phyloP scores from a whole-genome alignment of 2,329 filamentous ascomycete genomes.

The Gaeumannomyces tritici region DNA sequence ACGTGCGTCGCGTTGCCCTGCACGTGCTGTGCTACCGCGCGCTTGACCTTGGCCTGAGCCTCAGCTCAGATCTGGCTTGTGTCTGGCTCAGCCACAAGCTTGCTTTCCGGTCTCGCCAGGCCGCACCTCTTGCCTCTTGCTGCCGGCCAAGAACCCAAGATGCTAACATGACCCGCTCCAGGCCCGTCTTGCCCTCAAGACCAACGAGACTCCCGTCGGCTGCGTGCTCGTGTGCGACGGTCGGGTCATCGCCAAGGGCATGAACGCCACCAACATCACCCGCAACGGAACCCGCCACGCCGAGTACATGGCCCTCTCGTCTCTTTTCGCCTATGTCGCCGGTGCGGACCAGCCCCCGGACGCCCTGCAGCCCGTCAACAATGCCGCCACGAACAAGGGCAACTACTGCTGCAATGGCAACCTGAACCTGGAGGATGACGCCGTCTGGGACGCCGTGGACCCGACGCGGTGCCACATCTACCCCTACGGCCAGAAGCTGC shows the following conservation, averaged over 20 bases:
- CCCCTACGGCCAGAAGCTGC: slow-evolving; percentile 51
- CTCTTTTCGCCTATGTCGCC: slow-evolving; percentile 37
- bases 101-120: not conserved
- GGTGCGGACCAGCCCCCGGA: slow-evolving; percentile 4
- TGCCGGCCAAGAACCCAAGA: not conserved
- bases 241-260: slow-evolving; percentile 75
- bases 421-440: slow-evolving; percentile 24
- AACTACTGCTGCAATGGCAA: no score
- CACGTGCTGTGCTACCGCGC: not conserved
- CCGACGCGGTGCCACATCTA: slow-evolving; percentile 46
- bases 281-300: slow-evolving; percentile 90
- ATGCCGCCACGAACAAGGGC: slow-evolving; percentile 4
- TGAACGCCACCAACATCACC: slow-evolving; percentile 94
- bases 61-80: not conserved
- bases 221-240: slow-evolving; percentile 83
- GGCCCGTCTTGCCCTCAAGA: slow-evolving; percentile 76
- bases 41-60: no score
- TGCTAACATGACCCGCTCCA: slow-evolving; percentile 23
- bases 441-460: slow-evolving; percentile 39
- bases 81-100: not conserved
- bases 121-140: not conserved
- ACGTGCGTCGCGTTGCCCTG: not conserved
- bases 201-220: slow-evolving; percentile 91
- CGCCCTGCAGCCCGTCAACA: slow-evolving; percentile 9
- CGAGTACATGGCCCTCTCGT: slow-evolving; percentile 78